Percentiles rank a stretch among this genome's conserved stretches.
These are phyloP conservation scores for Fusarium redolens DNA, from an alignment of 2,329 filamentous ascomycete species.

Conservation along the genomic window DNA sequence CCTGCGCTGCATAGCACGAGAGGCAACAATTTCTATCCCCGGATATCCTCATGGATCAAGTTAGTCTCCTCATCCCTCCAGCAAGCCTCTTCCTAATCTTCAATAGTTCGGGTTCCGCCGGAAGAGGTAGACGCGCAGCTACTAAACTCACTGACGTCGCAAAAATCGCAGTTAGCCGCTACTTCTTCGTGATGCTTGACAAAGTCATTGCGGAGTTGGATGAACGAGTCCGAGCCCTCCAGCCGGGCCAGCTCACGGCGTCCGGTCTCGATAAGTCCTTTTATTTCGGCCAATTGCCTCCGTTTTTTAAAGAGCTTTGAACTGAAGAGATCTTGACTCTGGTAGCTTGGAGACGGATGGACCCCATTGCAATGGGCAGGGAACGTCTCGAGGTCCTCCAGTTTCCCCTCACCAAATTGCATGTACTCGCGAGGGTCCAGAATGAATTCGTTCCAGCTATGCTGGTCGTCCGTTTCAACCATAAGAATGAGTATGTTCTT, in stretches of 20 bases:
- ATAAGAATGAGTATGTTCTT: background rate
- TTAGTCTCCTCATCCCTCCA: background rate
- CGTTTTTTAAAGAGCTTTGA: background rate
- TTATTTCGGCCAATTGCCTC: background rate
- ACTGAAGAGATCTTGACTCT: background rate
- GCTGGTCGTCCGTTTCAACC: background rate
- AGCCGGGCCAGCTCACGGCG: constrained; percentile 22
- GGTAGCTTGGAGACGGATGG: background rate
- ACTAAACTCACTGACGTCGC: background rate
- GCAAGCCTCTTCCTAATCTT: background rate
- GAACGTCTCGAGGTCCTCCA: background rate
- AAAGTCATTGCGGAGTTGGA: constrained; percentile 15
- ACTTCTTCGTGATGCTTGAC: background rate
- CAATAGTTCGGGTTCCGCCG: background rate
- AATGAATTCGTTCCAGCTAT: constrained; percentile 23
- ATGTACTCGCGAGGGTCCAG: constrained; percentile 5
- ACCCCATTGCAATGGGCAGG: background rate
- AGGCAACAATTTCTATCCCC: background rate
- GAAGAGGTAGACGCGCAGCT: background rate
- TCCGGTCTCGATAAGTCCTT: constrained; percentile 4
- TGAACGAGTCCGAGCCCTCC: constrained; percentile 9
- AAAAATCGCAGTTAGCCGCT: background rate
- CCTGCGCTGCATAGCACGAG: background rate
- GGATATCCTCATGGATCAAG: background rate
- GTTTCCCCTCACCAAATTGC: background rate